Conservation (phyloP, 768 basidiomycete genomes). For the Hirschioporus abietinus region DNA sequence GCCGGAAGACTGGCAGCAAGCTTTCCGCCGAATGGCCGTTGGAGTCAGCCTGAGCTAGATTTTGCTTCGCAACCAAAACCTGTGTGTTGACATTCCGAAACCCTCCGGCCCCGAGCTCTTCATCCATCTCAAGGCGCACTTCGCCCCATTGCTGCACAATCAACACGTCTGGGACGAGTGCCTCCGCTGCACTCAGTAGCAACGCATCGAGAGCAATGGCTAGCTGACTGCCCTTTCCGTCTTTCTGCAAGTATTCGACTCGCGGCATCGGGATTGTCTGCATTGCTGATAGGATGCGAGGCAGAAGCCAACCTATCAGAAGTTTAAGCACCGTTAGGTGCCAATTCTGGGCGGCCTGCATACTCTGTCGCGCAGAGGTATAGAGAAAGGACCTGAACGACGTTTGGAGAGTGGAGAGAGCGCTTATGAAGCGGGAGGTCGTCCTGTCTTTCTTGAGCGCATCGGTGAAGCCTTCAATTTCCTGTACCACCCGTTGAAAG, state of each 20-base stretch:
- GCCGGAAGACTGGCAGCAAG: not conserved
- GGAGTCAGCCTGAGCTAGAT: not conserved
- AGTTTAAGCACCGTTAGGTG: constrained; percentile 12
- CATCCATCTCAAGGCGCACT: constrained; percentile 15
- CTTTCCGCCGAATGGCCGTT: not conserved
- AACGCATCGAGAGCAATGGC: constrained; percentile 18
- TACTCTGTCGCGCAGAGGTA: not conserved
- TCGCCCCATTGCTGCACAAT: constrained; percentile 20
- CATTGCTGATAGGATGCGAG: constrained; percentile 18
- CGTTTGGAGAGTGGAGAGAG: constrained; percentile 12
- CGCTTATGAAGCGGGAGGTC: constrained; percentile 13
- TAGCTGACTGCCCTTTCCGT: constrained; percentile 12
- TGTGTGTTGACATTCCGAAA: not conserved
- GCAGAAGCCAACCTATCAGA: constrained; percentile 20
- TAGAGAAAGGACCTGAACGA: constrained; percentile 8
- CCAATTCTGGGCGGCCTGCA: constrained; percentile 8
- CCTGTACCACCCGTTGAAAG: constrained; percentile 12
- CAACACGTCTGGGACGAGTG: constrained; percentile 21
- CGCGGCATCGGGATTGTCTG: constrained; percentile 23
- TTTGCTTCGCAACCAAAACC: constrained; percentile 5
- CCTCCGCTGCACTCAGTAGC: constrained; percentile 13
- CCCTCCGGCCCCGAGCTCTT: not conserved
- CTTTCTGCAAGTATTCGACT: constrained; percentile 17
- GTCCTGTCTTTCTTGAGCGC: constrained; percentile 16
- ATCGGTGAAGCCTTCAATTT: constrained; percentile 14